Conservation (phyloP, 2,329 filamentous ascomycete genomes). For the Tolypocladium nubicola region DNA sequence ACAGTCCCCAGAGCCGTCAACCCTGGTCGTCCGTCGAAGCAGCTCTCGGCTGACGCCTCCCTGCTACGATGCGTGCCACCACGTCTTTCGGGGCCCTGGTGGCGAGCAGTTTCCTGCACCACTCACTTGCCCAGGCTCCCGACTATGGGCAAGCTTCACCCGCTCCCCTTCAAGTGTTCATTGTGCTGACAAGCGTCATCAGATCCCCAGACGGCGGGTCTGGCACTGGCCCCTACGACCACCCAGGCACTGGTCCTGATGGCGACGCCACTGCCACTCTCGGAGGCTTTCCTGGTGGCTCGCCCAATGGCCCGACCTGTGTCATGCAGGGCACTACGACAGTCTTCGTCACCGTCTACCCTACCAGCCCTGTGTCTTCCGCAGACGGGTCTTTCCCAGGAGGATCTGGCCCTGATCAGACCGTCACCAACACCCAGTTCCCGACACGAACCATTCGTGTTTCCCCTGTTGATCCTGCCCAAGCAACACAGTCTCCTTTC, state of each 20-base stretch:
- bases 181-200: slow-evolving; percentile 2
- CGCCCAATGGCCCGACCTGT: slow-evolving; percentile 22
- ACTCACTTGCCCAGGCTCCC: slow-evolving; percentile 19
- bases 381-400: slow-evolving; percentile 2
- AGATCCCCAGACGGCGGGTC: slow-evolving; percentile 8
- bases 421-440: slow-evolving; percentile 7
- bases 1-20: slow-evolving; percentile 2
- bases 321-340: slow-evolving; percentile 28
- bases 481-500: slow-evolving; percentile 13
- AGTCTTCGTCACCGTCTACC: slow-evolving; percentile 36
- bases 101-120: slow-evolving; percentile 22
- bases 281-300: slow-evolving; percentile 2
- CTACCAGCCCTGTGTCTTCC: slow-evolving; percentile 15
- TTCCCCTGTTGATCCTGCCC: slow-evolving; percentile 10
- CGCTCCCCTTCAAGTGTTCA: not conserved
- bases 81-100: slow-evolving; percentile 23
- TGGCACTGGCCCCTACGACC: slow-evolving; percentile 3
- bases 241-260: slow-evolving; percentile 1
- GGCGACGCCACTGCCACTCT: slow-evolving; percentile 1
- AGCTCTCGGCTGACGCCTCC: slow-evolving; percentile 1
- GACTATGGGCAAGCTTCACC: slow-evolving; percentile 20
- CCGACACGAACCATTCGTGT: slow-evolving; percentile 17
- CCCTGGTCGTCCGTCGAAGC: not conserved
- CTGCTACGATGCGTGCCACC: slow-evolving; percentile 26
- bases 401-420: slow-evolving; percentile 9